Evolutionary conservation across 495 filamentous ascomycete genomes (phyloP), one percentile per base, ranked within the genome.

Genomic region (Aspergillus nanangensis): DNA sequence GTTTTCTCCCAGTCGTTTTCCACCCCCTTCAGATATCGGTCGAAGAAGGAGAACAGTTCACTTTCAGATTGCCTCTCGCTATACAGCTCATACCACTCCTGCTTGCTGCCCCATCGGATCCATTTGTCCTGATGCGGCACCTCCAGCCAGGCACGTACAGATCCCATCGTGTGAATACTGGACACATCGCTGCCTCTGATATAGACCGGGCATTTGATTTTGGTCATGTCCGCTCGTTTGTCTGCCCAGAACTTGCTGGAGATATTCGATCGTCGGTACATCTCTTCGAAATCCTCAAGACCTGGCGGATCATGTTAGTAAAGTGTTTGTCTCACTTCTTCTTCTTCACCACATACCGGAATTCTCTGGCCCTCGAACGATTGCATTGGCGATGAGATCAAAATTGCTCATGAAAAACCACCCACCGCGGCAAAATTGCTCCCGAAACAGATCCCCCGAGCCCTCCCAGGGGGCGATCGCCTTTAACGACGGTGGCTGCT

Each of bases 401-500:
- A 57, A 63, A 14, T 60, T 57, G 35, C 48, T 51, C 55, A 51
- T 59, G 32, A 18, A 52, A 46, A 55, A 60, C 24, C 58, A 48
- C 8, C 67, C 69, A 7, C 70, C 69, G 0, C 64, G 53, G 14
- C 53, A 54, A 31, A 67, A 53, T 8, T 59, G 58, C 17, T 74
- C 70, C 9, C 69, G 63, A 41, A 70, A 77, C n/a, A 72, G 48
- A 50, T 75, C 71, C 3, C 54, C 56, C 34, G 51, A 64, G 0
- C 67, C 70, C 47, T 75, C 71, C 73, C 72, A 75, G 1, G 72
- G 73, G 1, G 72, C 64, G 35, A 75, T 71, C 0, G 66, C 66
- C 18, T 65, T 63, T 7, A 77, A 52, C 0, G 62, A 62, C 0
- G 68, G 68, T 8, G 71, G 71, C 21, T 63, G 54, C 32, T 60